Base-by-base conservation (phyloP, 2,329 filamentous ascomycete species). In the Zasmidium angulare region DNA sequence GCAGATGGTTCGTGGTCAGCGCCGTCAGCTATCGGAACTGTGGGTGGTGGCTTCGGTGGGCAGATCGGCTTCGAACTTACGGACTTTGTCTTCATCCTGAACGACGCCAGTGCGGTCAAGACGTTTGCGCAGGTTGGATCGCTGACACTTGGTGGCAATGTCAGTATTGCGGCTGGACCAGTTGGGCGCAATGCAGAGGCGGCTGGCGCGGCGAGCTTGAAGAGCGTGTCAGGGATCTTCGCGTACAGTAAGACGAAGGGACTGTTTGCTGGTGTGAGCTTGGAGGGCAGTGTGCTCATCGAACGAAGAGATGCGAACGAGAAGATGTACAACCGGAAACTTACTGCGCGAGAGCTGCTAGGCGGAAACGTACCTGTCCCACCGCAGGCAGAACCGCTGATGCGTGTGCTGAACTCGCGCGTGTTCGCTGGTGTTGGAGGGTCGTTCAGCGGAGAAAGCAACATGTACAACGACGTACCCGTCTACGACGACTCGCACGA, bases 211-310 rank as follows among this genome's bases (percentile, higher is more conserved):
- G 95, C 95, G 7, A 96, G 91, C 67, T 82, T 96, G 64, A 93
- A 87, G 79, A 88, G 91, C 63, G 89, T 98, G 9, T 90, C 93
- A 0, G 95, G 91, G 55, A 88, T 99, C 52, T 99, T 99, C 81
- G 91, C 90, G 70, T 99, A 99, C 82, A 95, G 89, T 74, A 98
- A 97, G 79, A 99, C 95, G 12, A 98, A 97, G 80, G 95, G 95
- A 20, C 80, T 99, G 29, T 99, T 99, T 69, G 95, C 95, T 3
- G 95, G 95, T 72, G 93, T 99, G 50, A 96, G 90, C 68, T 80
- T 99, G 66, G 95, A 99, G 75, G 95, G 95, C 21, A 93, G 89
- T 62, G 92, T 90, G 55, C 88, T 99, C 65, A 90, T 98, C 64
- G 95, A 99, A 79, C 86, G 95, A 64, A 89, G 92, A 78, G 95